A percentile compares a stretch with the other conserved stretches of the same genome.
Evolutionary conservation across 169 alveolate species (phyloP).

Genomic region (Plasmodium fragile): DNA sequence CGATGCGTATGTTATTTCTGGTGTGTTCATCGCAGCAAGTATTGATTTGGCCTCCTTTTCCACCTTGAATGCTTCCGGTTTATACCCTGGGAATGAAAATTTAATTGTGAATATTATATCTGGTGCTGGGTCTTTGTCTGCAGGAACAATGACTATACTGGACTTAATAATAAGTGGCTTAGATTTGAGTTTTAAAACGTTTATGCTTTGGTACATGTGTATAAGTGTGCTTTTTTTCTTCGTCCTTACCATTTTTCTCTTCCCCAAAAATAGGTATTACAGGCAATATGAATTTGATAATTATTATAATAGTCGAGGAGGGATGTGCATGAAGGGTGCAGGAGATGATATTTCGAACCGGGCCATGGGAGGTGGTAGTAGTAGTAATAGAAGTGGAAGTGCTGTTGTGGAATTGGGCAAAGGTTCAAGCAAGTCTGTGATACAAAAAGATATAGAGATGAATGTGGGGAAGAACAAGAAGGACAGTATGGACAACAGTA

Average conservation of each 20-base stretch:
- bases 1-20: constrained; percentile 76
- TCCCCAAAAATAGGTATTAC: constrained; percentile 76
- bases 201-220: constrained; percentile 73
- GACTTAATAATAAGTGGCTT: constrained; percentile 45
- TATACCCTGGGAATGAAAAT: constrained; percentile 79
- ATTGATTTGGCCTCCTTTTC: constrained; percentile 77
- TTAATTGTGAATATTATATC: constrained; percentile 77
- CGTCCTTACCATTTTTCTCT: constrained; percentile 35
- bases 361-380: neutral
- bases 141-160: constrained; percentile 73
- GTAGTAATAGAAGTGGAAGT: neutral
- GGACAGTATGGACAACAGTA: neutral
- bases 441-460: neutral
- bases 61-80: constrained; percentile 74
- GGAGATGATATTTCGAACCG: neutral
- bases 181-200: constrained; percentile 21
- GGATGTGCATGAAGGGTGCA: neutral
- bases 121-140: constrained; percentile 77
- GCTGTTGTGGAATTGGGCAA: neutral
- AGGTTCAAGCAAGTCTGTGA: neutral
- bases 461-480: neutral
- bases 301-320: constrained; percentile 31
- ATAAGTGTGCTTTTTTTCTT: constrained; percentile 40
- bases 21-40: constrained; percentile 77
- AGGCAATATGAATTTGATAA: constrained; percentile 79